phyloP scores from a whole-genome alignment of 129 eudicot species.

The Chrysanthemum lavandulifolium region DNA sequence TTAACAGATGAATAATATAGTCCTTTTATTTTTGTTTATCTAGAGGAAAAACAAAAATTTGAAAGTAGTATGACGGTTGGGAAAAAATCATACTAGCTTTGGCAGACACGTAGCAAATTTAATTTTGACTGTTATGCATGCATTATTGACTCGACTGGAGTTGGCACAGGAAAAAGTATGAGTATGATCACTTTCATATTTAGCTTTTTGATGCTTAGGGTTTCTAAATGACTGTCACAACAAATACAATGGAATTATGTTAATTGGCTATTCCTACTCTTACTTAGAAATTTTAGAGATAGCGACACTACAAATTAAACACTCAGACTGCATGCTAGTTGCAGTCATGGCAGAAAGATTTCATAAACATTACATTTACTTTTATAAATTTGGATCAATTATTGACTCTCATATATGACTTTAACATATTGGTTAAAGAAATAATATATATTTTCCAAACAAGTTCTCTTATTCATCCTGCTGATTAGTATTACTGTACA shows the following conservation, averaged over 20 bases:
- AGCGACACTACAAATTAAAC: slow-evolving; percentile 22
- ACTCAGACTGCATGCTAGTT: slow-evolving; percentile 23
- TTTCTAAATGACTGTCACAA: slow-evolving; percentile 17
- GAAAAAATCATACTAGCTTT: too few species aligned
- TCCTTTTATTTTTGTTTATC: too few species aligned
- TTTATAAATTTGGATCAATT: neutral
- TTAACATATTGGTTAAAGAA: neutral
- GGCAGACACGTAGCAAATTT: neutral
- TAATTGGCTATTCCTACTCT: slow-evolving; percentile 18
- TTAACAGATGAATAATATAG: too few species aligned
- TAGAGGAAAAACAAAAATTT: too few species aligned
- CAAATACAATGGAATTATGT: slow-evolving; percentile 16
- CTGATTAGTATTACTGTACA: too few species aligned
- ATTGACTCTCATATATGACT: slow-evolving; percentile 15
- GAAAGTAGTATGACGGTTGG: too few species aligned
- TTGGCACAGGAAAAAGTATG: slow-evolving; percentile 15
- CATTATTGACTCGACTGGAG: slow-evolving; percentile 31
- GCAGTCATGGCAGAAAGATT: slow-evolving; percentile 35
- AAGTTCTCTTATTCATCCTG: too few species aligned
- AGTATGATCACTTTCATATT: slow-evolving; percentile 26
- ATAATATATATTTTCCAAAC: neutral
- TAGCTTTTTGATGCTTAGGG: slow-evolving; percentile 24
- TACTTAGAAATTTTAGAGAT: slow-evolving; percentile 10
- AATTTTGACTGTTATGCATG: slow-evolving; percentile 7
- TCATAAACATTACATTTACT: slow-evolving; percentile 19